phyloP scores from a whole-genome alignment of 2,329 filamentous ascomycete genomes.

The Setomelanomma holmii region DNA sequence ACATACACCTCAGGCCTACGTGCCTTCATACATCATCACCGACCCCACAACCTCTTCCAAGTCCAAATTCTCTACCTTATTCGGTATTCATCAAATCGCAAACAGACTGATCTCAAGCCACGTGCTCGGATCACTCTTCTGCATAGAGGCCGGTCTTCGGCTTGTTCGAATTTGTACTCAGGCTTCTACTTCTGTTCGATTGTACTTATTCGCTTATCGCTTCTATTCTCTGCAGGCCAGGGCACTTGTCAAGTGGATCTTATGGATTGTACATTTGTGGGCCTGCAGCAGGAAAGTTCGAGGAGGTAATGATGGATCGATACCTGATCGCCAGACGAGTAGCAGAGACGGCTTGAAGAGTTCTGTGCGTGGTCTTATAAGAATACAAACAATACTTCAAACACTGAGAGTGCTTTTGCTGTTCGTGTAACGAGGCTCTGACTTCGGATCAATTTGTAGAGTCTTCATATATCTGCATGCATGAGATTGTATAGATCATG shows the following conservation, averaged over 20 bases:
- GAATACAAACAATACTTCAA: conserved; percentile 33
- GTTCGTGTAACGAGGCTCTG: no score
- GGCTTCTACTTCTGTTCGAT: conserved; percentile 17
- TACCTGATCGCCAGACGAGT: conserved; percentile 36
- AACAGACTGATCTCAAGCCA: conserved; percentile 24
- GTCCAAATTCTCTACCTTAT: conserved; percentile 23
- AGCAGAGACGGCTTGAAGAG: conserved; percentile 29
- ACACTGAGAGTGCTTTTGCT: background rate
- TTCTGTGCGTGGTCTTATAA: conserved; percentile 27
- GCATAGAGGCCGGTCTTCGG: conserved; percentile 11
- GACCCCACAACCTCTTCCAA: conserved; percentile 27
- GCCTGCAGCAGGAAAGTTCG: conserved; percentile 23
- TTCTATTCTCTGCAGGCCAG: conserved; percentile 38
- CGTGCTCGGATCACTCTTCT: conserved; percentile 10
- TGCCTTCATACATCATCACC: conserved; percentile 32
- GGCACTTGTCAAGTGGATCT: conserved; percentile 16
- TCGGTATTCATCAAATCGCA: conserved; percentile 20
- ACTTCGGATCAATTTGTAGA: background rate
- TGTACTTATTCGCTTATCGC: conserved; percentile 32
- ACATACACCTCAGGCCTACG: conserved; percentile 41
- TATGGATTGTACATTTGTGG: conserved; percentile 27
- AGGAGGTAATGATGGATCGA: conserved; percentile 27
- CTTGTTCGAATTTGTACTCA: conserved; percentile 4
- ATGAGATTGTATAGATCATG: background rate
- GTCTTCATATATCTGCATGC: background rate